phyloP scores from a whole-genome alignment of 208 protist species.

The Trypanosoma scelopori region DNA sequence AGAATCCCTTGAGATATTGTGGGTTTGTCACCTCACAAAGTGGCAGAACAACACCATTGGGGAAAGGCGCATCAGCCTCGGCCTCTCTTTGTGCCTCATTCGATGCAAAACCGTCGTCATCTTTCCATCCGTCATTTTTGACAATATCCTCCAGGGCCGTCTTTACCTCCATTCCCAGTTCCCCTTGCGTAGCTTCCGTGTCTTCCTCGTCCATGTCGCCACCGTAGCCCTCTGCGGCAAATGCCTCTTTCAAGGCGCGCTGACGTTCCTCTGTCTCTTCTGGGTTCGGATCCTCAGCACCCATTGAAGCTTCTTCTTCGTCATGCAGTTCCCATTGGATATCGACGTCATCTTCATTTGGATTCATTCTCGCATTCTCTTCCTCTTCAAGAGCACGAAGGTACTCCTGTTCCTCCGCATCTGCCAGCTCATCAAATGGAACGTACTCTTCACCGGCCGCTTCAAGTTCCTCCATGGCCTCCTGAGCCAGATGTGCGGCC shows the following conservation, averaged over 20 bases:
- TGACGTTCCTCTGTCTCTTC: slow-evolving; percentile 27
- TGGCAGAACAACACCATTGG: slow-evolving; percentile 17
- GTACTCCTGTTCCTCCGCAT: slow-evolving; percentile 28
- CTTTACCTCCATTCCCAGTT: slow-evolving; percentile 19
- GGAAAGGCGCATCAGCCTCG: slow-evolving; percentile 2
- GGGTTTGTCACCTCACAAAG: slow-evolving; percentile 34
- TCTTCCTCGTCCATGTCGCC: slow-evolving; percentile 29
- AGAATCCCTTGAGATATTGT: slow-evolving; percentile 40
- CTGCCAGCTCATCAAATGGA: slow-evolving; percentile 16
- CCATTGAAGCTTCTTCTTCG: slow-evolving; percentile 11
- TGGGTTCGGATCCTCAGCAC: slow-evolving; percentile 12
- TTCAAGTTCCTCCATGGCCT: slow-evolving; percentile 36
- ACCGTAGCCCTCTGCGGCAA: slow-evolving; percentile 21
- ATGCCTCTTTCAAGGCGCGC: slow-evolving; percentile 16
- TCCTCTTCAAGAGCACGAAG: slow-evolving; percentile 30
- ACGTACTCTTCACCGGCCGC: slow-evolving; percentile 36
- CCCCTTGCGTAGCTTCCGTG: slow-evolving; percentile 20
- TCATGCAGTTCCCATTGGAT: slow-evolving; percentile 13
- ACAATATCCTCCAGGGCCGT: slow-evolving; percentile 29
- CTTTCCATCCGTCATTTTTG: slow-evolving; percentile 22
- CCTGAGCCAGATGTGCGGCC: slow-evolving; percentile 30
- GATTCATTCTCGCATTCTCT: slow-evolving; percentile 18
- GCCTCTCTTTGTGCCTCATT: slow-evolving; percentile 13
- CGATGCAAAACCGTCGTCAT: slow-evolving; percentile 2
- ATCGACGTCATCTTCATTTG: slow-evolving; percentile 37